Evolutionary conservation across 73 alveolate species (phyloP).

Genomic region (Durusdinium trenchii): DNA sequence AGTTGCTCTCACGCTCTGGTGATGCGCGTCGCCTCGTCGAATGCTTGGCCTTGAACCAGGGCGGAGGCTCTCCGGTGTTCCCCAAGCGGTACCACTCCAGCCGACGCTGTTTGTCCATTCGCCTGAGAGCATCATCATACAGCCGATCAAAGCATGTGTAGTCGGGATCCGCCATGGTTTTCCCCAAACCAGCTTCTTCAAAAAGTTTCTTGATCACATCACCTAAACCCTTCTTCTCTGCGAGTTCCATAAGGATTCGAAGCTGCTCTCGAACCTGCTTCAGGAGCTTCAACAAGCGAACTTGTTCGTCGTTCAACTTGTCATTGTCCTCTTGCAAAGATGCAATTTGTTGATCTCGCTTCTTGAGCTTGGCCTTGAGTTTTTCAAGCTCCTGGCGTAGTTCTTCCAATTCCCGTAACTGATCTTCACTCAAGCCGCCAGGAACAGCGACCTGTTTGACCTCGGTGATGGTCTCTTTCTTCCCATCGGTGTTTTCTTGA

Average conservation of each 20-base stretch:
- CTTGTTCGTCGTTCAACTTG: conserved; percentile 82
- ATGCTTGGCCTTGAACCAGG: conserved; percentile 66
- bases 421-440: conserved; percentile 71
- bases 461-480: conserved; percentile 53
- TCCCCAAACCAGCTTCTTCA: conserved; percentile 93
- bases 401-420: conserved; percentile 89
- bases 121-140: conserved; percentile 91
- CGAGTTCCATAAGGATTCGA: conserved; percentile 88
- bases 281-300: conserved; percentile 55
- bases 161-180: conserved; percentile 86
- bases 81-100: conserved; percentile 95
- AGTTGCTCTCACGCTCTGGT: too few relatives aligned
- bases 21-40: too few relatives aligned
- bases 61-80: conserved; percentile 93
- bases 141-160: conserved; percentile 94
- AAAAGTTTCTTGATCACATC: conserved; percentile 82
- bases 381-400: conserved; percentile 83
- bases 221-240: conserved; percentile 90
- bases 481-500: neutral
- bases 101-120: conserved; percentile 93
- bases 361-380: conserved; percentile 87
- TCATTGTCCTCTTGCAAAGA: conserved; percentile 88
- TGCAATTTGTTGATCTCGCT: conserved; percentile 77
- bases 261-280: conserved; percentile 92
- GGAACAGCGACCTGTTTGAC: conserved; percentile 63